Conservation (phyloP, 192 early-diverging fungal species). For the Tieghemiomyces parasiticus region DNA sequence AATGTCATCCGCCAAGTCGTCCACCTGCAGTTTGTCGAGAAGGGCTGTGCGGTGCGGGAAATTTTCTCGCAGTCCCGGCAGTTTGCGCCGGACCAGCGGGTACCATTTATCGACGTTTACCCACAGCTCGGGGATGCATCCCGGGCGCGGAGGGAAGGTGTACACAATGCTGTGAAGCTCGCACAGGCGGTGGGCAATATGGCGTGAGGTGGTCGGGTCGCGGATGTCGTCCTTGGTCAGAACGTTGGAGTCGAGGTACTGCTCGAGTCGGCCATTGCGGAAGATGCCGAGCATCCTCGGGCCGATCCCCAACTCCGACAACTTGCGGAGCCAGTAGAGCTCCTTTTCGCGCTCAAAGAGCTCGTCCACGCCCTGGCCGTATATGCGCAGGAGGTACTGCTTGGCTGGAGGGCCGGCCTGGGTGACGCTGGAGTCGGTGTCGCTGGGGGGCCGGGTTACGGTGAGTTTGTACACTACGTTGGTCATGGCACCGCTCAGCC, state of each 20-base stretch:
- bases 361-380: conserved; percentile 66
- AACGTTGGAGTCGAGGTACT: conserved; percentile 62
- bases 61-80: conserved; percentile 12
- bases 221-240: conserved; percentile 55
- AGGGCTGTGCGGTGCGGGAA: conserved; percentile 15
- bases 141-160: conserved; percentile 34
- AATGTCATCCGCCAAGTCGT: conserved; percentile 23
- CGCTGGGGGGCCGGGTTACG: conserved; percentile 14
- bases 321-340: conserved; percentile 55
- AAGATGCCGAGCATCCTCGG: conserved; percentile 61
- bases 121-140: conserved; percentile 44
- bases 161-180: conserved; percentile 58
- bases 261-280: conserved; percentile 73
- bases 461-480: conserved; percentile 36
- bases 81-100: conserved; percentile 19
- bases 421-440: conserved; percentile 11
- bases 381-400: conserved; percentile 46
- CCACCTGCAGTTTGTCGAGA: conserved; percentile 19
- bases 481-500: conserved; percentile 58
- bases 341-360: conserved; percentile 67
- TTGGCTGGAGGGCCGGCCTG: background rate
- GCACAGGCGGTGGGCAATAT: conserved; percentile 57
- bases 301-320: conserved; percentile 56
- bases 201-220: conserved; percentile 37
- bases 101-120: conserved; percentile 50